These are phyloP conservation scores for Penicillium cosmopolitanum DNA, from an alignment of 495 filamentous ascomycete species.

Conservation along the genomic window DNA sequence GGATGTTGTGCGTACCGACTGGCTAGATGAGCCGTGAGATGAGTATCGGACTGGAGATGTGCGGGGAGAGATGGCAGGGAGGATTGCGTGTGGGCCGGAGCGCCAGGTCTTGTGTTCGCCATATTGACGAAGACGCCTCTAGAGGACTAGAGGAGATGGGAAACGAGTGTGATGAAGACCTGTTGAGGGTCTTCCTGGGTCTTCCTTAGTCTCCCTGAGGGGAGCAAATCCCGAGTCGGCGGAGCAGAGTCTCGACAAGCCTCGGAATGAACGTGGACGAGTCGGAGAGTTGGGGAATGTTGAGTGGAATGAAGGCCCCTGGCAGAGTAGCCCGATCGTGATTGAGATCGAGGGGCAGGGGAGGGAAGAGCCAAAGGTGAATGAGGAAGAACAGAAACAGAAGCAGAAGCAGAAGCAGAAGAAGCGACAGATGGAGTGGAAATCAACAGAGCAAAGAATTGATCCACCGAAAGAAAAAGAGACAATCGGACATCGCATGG, in stretches of 20 bases:
- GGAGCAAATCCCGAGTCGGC: slow-evolving; percentile 9
- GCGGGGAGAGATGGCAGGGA: slow-evolving; percentile 85
- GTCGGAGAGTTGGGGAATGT: slow-evolving; percentile 27
- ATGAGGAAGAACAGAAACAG: background rate
- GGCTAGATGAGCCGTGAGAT: slow-evolving; percentile 92
- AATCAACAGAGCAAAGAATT: background rate
- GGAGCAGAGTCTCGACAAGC: slow-evolving; percentile 15
- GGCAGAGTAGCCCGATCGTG: too few relatives aligned
- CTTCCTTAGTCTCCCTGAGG: background rate
- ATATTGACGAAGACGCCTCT: slow-evolving; percentile 27
- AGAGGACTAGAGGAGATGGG: background rate
- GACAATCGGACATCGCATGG: too few relatives aligned
- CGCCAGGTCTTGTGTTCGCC: slow-evolving; percentile 39
- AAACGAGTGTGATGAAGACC: slow-evolving; percentile 27
- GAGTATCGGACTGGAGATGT: slow-evolving; percentile 94
- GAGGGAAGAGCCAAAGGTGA: background rate
- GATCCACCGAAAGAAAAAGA: background rate
- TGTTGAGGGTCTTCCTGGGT: slow-evolving; percentile 2
- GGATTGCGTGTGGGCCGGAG: slow-evolving; percentile 77
- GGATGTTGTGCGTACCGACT: slow-evolving; percentile 61
- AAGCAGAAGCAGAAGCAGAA: background rate
- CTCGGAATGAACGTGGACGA: slow-evolving; percentile 30
- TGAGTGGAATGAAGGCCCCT: slow-evolving; percentile 23
- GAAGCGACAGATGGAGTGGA: background rate
- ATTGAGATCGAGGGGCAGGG: background rate